Base-by-base conservation (phyloP, 352 stramenopile species). In the Thraustochytrium striatum region DNA sequence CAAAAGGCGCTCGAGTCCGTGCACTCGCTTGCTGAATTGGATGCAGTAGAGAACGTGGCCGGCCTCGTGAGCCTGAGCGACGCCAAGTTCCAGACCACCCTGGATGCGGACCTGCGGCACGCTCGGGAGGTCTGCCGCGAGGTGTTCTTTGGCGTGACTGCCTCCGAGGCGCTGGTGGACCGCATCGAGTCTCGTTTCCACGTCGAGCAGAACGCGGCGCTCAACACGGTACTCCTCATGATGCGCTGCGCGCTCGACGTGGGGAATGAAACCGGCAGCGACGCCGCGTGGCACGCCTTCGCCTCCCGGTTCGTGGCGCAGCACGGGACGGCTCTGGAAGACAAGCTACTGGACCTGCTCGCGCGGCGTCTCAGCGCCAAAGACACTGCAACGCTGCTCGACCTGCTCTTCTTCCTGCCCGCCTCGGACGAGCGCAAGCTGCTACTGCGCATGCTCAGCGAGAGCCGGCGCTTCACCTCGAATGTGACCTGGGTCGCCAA, bases 101-200 rank as follows among this genome's bases (percentile, higher is more conserved):
- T 75, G 0, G 21, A 75, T 25, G 52, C 44, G n/a, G 65, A 75
- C 50, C 30, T 75, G 3, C 41, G 68, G 50, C 65, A 61, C 8
- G 65, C 65, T 7, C 65, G 65, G n/a, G 65, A 75, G 30, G 68
- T 61, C 50, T 55, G 41, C 41, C 43, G 68, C 44, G 65, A 75
- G 65, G 68, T 75, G 13, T 30, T 61, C 65, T 75, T 75, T 61
- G 65, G 65, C 25, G 33, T 75, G 43, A 25, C 32, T 5, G 3
- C 21, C 16, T 50, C 21, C 5, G 65, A 75, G 44, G 13, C 41
- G 2, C 52, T 75, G 11, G 13, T 75, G 0, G 50, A 61, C 9
- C 33, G 68, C n/a, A 13, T 75, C 32, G 65, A 62, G 50, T 43
- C 33, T 3, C 44, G 65, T 25, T 75, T 75, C 25, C 65, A 75